Base-by-base conservation (phyloP, 208 protist species). In the Sergeia podlipaevii region DNA sequence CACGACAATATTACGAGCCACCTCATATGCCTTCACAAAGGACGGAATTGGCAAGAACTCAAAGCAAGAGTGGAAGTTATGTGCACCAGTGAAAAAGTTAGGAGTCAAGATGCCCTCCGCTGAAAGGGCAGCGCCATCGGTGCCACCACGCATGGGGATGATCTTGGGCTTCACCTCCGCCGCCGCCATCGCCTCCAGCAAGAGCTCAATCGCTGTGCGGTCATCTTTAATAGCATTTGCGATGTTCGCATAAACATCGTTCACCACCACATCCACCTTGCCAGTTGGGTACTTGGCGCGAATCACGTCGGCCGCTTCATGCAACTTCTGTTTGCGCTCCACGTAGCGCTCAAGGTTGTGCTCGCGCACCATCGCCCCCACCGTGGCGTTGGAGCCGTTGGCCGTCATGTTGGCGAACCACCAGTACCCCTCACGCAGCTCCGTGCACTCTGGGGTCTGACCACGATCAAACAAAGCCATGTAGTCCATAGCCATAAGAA, bases 31-130 rank as follows among this genome's bases (percentile, higher is more conserved):
- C 61, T 93, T 93, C 18, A 81, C 79, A 71, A 94, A 87, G 5
- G 83, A 80, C 17, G 87, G 71, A 17, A 94, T 54, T 0, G 87
- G 87, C 29, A 94, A 51, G 44, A 91, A 94, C 61, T 94, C 87
- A 51, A 77, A 84, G 49, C 70, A 53, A n/a, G 82, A 91, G 66
- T 94, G 86, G 45, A 94, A 94, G 66, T 94, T 89, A 65, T 91
- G 86, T 1, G 82, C 82, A 8, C 86, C 86, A 8, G 86, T 94
- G 56, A 94, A 93, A 44, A 82, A 94, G 60, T 91, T 94, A 3
- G 82, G 82, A 17, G 82, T 91, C 23, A 89, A 54, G 26, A 91
- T 56, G 2, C 82, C 86, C 47, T 84, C 45, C 18, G 66, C 59
- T 1, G 86, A 81, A 23, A 94, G 75, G 10, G 79, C 86, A 3